Evolutionary conservation across 768 basidiomycete genomes (phyloP).

Genomic region (Pisolithus albus): DNA sequence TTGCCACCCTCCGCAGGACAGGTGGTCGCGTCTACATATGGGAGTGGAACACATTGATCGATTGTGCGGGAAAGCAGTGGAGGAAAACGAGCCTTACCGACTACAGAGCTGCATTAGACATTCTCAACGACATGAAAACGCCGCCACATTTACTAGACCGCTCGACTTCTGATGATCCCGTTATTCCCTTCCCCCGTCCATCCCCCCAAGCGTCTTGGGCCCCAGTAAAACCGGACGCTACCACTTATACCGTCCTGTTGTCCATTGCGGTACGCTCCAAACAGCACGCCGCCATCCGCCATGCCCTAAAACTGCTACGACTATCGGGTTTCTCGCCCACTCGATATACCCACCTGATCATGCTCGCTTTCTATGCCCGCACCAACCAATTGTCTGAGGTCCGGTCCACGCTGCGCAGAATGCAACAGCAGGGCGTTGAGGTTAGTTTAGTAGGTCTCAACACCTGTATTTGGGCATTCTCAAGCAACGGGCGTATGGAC

Average conservation of each 20-base stretch:
- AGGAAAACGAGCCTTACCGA: conserved; percentile 51
- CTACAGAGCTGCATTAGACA: conserved; percentile 51
- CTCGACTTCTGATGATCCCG: not conserved
- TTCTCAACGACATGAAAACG: conserved; percentile 55
- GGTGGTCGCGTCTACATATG: conserved; percentile 51
- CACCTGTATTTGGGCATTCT: conserved; percentile 64
- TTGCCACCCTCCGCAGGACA: conserved; percentile 48
- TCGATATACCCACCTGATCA: conserved; percentile 53
- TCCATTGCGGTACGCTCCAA: conserved; percentile 53
- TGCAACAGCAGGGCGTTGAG: conserved; percentile 44
- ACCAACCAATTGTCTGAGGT: conserved; percentile 46
- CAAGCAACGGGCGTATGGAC: conserved; percentile 44
- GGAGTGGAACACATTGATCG: conserved; percentile 75
- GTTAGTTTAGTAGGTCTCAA: conserved; percentile 65
- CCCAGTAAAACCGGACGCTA: conserved; percentile 45
- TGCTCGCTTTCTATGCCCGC: conserved; percentile 49
- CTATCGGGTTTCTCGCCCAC: conserved; percentile 51
- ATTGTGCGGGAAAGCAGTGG: conserved; percentile 59
- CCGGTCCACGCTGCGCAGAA: conserved; percentile 46
- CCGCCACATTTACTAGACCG: conserved; percentile 36
- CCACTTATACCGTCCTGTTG: conserved; percentile 65
- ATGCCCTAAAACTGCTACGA: conserved; percentile 48
- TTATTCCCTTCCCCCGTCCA: conserved; percentile 2
- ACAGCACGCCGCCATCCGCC: conserved; percentile 36
- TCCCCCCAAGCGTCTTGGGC: conserved; percentile 6